Evolutionary conservation across 331 rosid species (phyloP).

Genomic region (Dryas integrifolia): DNA sequence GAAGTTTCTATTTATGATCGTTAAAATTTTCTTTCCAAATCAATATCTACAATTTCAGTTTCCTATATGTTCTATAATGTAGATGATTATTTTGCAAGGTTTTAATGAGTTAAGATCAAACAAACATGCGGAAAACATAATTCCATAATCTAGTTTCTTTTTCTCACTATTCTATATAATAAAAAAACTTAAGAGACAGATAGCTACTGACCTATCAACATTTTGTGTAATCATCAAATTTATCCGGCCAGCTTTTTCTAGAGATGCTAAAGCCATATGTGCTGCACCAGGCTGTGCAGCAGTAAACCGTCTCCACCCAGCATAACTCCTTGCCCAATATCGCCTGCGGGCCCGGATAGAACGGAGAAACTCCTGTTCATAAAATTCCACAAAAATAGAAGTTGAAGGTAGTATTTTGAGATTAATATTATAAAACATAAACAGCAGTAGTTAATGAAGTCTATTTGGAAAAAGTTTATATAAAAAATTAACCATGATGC

Average conservation of each 20-base stretch:
- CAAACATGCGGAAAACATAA: too few species aligned
- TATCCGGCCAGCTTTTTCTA: constrained; percentile 69
- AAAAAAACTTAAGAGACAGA: constrained; percentile 21
- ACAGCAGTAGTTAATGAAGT: not conserved
- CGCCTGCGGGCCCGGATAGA: constrained; percentile 70
- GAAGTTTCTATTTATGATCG: not conserved
- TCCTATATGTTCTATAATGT: not conserved
- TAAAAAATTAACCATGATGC: not conserved
- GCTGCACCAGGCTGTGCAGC: constrained; percentile 77
- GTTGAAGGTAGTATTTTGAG: constrained; percentile 9
- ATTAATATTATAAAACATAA: not conserved
- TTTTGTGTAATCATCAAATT: constrained; percentile 79
- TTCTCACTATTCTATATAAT: constrained; percentile 3
- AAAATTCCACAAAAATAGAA: constrained; percentile 29
- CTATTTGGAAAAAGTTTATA: not conserved
- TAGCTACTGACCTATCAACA: constrained; percentile 68
- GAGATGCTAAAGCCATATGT: constrained; percentile 63
- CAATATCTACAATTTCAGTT: not conserved
- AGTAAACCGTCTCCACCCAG: constrained; percentile 82
- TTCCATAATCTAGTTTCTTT: too few species aligned
- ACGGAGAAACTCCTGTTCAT: constrained; percentile 66
- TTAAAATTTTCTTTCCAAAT: not conserved
- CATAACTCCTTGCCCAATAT: constrained; percentile 96
- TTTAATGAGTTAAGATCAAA: too few species aligned
- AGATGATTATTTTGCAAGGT: not conserved